Base-by-base conservation (phyloP, 2,329 filamentous ascomycete genomes). In the Diaporthe sp. region DNA sequence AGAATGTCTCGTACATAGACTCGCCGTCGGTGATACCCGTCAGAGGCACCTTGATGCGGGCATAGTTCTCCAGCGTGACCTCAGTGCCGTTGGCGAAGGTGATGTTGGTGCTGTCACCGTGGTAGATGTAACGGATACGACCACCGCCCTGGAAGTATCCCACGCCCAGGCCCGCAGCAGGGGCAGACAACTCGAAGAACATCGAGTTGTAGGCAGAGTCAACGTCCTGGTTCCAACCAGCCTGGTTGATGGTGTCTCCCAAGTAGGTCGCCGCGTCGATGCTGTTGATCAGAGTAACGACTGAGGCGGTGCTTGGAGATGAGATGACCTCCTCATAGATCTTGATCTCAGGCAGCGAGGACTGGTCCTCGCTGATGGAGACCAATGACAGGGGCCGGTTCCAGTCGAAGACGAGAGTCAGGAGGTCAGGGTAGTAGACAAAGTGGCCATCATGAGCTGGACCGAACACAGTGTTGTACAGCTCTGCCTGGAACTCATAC, bases 371-470 rank as follows among this genome's bases (percentile, higher is more conserved):
- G 76, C 82, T 82, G 67, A 84, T 78, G 8, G 84, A 85, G 7
- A 85, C 80, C 79, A 92, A 76, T 80, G 85, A 82, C 75, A 72
- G 79, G 76, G 73, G 81, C 77, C 77, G 82, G 75, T 79, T 80
- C 80, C 81, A 86, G 70, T 84, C 80, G 54, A 86, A 81, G 8
- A 82, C 83, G 4, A 77, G 77, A 9, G 82, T 82, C 57, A 86
- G 70, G 50, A 84, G 81, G 74, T 86, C 85, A 3, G 84, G 83
- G 71, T 85, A 85, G 71, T 82, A 82, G 40, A 83, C 81, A 55
- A 85, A 83, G 78, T 86, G 85, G 9, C 85, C 85, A 68, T 86
- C 85, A 73, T 86, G 85, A 0, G 79, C 83, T 10, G 82, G 79
- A 2, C 82, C 82, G 61, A 84, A 84, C 55, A 86, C 81, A 10